Evolutionary conservation across 495 filamentous ascomycete genomes (phyloP), one percentile per base, ranked within the genome.

Genomic region (Bathelium albidoporum): DNA sequence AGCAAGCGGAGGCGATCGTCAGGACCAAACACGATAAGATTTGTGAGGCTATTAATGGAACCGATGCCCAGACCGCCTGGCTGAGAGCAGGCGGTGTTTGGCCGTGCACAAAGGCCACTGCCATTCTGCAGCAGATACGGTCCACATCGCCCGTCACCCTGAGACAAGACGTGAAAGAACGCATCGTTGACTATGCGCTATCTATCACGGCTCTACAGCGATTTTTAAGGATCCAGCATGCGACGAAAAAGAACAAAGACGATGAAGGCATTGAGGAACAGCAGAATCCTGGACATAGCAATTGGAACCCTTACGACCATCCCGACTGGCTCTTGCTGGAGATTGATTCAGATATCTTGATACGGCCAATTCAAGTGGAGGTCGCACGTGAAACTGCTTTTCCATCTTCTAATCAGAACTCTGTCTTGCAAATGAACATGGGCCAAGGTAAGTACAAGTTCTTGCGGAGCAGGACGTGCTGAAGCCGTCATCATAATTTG

Each of bases 381-480:
- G 83, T 89, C 55, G 83, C 86, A 0, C 34, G 52, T 2, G 71
- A 77, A 59, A 90, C 89, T 85, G 80, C 77, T 9, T 58, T 59
- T 0, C 86, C 86, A 0, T 66, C 65, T 0, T 73, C 69, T 0
- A 72, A 65, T 0, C 32, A 62, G 0, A 89, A 85, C 67, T 70
- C 77, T 0, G 82, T 85, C 16, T 75, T 89, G 71, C 87, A 90
- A 67, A 75, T 91, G 62, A 89, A 89, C 67, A 90, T 90, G 87
- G 87, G 87, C 0, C 81, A 88, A 69, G 87, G 88, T 0, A 49
- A 49, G 44, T 49, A 20, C 10, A 49, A 0, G 16, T 49, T 20
- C 44, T 49, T 12, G 5, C 14, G 5, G 0, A 5, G 5, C 10
- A 20, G 16, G 5, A 5, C 44, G 22, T 16, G 0, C 14, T 16